Base-by-base conservation (phyloP, 1,284 basidiomycete genomes). In the Naganishia cerealis region DNA sequence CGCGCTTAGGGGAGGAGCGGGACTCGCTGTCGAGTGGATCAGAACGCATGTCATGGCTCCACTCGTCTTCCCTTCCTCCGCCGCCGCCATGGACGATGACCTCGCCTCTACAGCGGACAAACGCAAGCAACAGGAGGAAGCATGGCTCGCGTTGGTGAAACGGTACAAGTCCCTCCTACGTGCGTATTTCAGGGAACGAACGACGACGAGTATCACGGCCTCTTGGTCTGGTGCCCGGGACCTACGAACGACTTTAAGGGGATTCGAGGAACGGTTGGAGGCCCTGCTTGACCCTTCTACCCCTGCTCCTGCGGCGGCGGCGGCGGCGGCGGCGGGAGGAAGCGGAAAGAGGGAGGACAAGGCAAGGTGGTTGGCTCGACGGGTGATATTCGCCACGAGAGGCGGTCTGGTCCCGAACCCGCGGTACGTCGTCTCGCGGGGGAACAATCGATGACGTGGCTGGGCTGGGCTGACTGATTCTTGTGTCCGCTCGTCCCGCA, bases 381-480 rank as follows among this genome's bases (percentile, higher is more conserved):
- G 86, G 68, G 87, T 87, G 57, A 84, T 75, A 6, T 82, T 90
- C 57, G 75, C 88, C 65, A 86, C 84, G 70, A 86, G 83, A 75
- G 90, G 86, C 16, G 85, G 83, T 9, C 80, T 94, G 6, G 87
- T 95, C 3, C 91, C 92, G 3, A 89, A 90, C 0, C 88, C 87
- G 79, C 91, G 87, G 92, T 92, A 70, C 72, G 85, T 74, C n/a
- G n/a, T n/a, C n/a, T n/a, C n/a, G n/a, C n/a, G n/a, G n/a, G n/a
- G n/a, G n/a, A n/a, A n/a, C n/a, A n/a, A n/a, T n/a, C n/a, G n/a
- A n/a, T n/a, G n/a, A n/a, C n/a, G n/a, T n/a, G n/a, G n/a, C n/a
- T n/a, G n/a, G n/a, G n/a, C n/a, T n/a, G n/a, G n/a, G n/a, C n/a
- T 33, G 29, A 48, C 6, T 15, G 21, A 42, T n/a, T 3, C 29